A percentile compares a stretch with the other conserved stretches of the same genome.
Evolutionary conservation across 2,329 filamentous ascomycete species (phyloP).

Genomic region (Bipolaris zeicola): DNA sequence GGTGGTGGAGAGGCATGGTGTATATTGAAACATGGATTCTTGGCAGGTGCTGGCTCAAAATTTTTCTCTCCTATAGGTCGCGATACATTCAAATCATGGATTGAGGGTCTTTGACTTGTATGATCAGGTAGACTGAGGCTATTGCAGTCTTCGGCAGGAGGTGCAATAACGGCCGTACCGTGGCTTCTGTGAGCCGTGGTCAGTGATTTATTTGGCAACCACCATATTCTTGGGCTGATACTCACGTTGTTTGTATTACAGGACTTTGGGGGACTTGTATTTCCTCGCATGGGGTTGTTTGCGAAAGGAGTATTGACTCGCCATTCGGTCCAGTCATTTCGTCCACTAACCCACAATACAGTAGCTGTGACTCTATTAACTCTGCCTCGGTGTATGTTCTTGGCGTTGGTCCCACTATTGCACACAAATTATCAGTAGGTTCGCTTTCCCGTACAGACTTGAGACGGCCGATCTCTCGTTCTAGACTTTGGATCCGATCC

Average conservation of each 20-base stretch:
- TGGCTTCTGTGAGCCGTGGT: slow-evolving; percentile 3
- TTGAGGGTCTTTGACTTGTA: slow-evolving; percentile 18
- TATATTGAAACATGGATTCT: not conserved
- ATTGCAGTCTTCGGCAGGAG: slow-evolving; percentile 6
- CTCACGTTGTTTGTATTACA: slow-evolving; percentile 5
- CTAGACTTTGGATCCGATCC: slow-evolving; percentile 13
- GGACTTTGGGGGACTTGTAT: slow-evolving; percentile 13
- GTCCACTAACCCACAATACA: not conserved
- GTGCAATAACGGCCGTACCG: not conserved
- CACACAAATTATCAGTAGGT: not conserved
- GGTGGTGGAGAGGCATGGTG: not conserved
- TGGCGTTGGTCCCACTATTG: not conserved
- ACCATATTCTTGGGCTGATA: not conserved
- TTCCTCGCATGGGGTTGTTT: not conserved
- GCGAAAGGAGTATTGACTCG: slow-evolving; percentile 2
- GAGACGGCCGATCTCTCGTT: slow-evolving; percentile 14
- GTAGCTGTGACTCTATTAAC: not conserved
- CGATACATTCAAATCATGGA: slow-evolving; percentile 21
- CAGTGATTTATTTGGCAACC: not conserved
- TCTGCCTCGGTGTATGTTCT: not conserved
- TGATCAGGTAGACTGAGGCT: too few relatives aligned
- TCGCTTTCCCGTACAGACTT: not conserved
- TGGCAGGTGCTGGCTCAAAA: not conserved
- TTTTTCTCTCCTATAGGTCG: not conserved
- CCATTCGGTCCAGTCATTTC: slow-evolving; percentile 15